Percentiles rank a stretch among this genome's conserved stretches.
Conservation (phyloP, 164 flowering plant species). For the Aristolochia fimbriata region DNA sequence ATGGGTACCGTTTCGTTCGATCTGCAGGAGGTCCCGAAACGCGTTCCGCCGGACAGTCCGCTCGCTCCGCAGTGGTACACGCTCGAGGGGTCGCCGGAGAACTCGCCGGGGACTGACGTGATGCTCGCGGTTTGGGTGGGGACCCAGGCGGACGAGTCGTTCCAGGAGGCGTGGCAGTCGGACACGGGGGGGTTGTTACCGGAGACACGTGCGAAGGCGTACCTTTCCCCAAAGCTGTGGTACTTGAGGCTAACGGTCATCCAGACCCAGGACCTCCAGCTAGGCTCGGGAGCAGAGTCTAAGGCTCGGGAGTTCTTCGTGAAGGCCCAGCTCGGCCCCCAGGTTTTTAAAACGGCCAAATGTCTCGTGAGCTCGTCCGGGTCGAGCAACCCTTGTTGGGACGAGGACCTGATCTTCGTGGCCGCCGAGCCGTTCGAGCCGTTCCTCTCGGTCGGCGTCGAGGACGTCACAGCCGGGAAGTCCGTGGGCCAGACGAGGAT, state of each 20-base stretch:
- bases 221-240: slow-evolving; percentile 97
- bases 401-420: slow-evolving; percentile 79
- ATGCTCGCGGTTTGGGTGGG: slow-evolving; percentile 96
- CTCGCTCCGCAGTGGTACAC: slow-evolving; percentile 97
- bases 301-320: slow-evolving; percentile 56
- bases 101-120: slow-evolving; percentile 41
- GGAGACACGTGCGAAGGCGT: slow-evolving; percentile 86
- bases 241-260: slow-evolving; percentile 90
- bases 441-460: slow-evolving; percentile 56
- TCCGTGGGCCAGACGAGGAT: slow-evolving; percentile 54
- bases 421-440: slow-evolving; percentile 98
- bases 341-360: slow-evolving; percentile 64
- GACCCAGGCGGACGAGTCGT: slow-evolving; percentile 92
- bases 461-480: slow-evolving; percentile 39
- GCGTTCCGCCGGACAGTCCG: slow-evolving; percentile 96
- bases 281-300: slow-evolving; percentile 37
- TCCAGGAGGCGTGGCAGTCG: slow-evolving; percentile 96
- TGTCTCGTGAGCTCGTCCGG: slow-evolving; percentile 24
- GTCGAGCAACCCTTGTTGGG: slow-evolving; percentile 67
- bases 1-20: slow-evolving; percentile 80
- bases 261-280: slow-evolving; percentile 88
- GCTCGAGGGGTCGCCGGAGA: slow-evolving; percentile 50
- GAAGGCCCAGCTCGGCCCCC: slow-evolving; percentile 79
- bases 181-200: slow-evolving; percentile 83
- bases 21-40: slow-evolving; percentile 71